phyloP scores from a whole-genome alignment of 345 rosid species.

The Camelina sativa region DNA sequence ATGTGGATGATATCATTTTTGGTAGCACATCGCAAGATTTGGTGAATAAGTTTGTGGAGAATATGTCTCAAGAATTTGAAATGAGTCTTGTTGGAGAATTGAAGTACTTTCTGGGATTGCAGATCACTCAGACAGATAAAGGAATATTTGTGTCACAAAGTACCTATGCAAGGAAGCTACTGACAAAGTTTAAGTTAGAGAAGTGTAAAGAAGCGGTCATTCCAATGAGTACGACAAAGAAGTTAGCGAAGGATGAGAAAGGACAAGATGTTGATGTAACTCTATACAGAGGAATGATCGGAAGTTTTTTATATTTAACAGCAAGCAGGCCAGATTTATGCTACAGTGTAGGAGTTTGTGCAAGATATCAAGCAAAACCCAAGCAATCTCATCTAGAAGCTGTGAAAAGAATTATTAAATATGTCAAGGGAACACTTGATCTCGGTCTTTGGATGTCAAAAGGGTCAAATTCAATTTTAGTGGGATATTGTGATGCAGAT shows the following conservation, averaged over 20 bases:
- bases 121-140: not conserved
- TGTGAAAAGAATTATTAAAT: not conserved
- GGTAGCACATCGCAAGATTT: not conserved
- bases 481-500: not conserved
- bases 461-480: not conserved
- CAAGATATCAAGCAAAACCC: not conserved
- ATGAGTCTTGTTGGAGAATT: not conserved
- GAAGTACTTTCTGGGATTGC: not conserved
- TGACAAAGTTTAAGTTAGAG: not conserved
- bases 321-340: not conserved
- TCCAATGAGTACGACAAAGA: not conserved
- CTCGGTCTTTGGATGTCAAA: not conserved
- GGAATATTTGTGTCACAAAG: not conserved
- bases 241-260: not conserved
- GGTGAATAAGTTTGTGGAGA: not conserved
- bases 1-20: not conserved
- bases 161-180: not conserved
- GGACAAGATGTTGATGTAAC: not conserved
- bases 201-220: not conserved
- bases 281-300: no score
- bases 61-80: not conserved
- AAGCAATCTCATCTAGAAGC: not conserved
- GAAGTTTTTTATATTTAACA: not conserved
- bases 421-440: not conserved
- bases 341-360: not conserved